Evolutionary conservation across 2,329 filamentous ascomycete species (phyloP).

Genomic region (Aureobasidium sp.): DNA sequence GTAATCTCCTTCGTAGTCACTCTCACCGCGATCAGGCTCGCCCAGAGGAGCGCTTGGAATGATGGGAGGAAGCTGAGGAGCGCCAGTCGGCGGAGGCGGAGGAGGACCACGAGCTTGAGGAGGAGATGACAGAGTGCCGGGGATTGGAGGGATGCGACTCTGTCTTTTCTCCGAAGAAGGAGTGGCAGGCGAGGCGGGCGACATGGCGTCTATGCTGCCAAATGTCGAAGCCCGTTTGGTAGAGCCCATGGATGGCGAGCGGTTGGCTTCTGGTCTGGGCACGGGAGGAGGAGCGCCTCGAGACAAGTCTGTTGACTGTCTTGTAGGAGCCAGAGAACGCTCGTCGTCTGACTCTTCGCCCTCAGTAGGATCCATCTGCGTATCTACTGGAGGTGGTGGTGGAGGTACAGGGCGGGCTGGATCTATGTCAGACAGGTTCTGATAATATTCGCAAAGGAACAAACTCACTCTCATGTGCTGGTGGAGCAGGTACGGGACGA

Average conservation of each 20-base stretch:
- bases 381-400: conserved; percentile 44
- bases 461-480: conserved; percentile 36
- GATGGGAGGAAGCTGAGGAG: conserved; percentile 22
- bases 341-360: conserved; percentile 90
- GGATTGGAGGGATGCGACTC: conserved; percentile 32
- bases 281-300: conserved; percentile 28
- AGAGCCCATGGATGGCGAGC: conserved; percentile 25
- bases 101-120: conserved; percentile 37
- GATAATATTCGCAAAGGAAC: conserved; percentile 19
- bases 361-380: conserved; percentile 56
- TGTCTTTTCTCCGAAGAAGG: conserved; percentile 30
- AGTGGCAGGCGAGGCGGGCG: conserved; percentile 21
- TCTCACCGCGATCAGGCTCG: conserved; percentile 71
- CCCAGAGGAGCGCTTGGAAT: conserved; percentile 28
- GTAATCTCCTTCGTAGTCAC: conserved; percentile 95
- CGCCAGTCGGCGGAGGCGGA: conserved; percentile 39
- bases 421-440: not conserved
- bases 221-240: conserved; percentile 37
- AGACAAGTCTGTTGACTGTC: conserved; percentile 16
- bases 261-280: conserved; percentile 22
- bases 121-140: conserved; percentile 26
- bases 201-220: conserved; percentile 30
- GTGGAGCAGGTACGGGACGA: conserved; percentile 43
- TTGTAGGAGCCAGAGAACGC: conserved; percentile 46
- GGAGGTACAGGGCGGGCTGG: conserved; percentile 58